A percentile compares a stretch with the other conserved stretches of the same genome.
phyloP scores from a whole-genome alignment of 257 asterid species.

The Fraxinus excelsior region DNA sequence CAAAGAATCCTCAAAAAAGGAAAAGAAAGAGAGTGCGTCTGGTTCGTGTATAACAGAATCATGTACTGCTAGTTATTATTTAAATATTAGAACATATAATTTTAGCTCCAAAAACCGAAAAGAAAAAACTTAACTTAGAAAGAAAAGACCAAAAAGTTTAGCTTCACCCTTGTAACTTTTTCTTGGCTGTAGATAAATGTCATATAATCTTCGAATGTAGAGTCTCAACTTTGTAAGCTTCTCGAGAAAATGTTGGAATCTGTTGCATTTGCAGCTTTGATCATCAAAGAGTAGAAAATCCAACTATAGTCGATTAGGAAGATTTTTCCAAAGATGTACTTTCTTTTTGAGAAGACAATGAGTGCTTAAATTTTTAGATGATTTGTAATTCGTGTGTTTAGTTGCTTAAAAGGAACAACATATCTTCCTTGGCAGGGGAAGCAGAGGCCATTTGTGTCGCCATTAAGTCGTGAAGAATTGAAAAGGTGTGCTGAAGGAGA shows the following conservation, averaged over 20 bases:
- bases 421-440: constrained; percentile 46
- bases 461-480: constrained; percentile 25
- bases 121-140: too few relatives aligned
- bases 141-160: constrained; percentile 12
- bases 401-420: background rate
- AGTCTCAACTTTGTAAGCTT: background rate
- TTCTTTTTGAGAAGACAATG: constrained; percentile 1
- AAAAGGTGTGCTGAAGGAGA: constrained; percentile 28
- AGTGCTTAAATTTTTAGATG: background rate
- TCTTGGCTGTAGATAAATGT: background rate
- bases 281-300: background rate
- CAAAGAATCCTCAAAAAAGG: background rate
- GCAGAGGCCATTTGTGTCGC: constrained; percentile 38
- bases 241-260: background rate
- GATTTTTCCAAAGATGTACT: background rate
- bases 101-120: background rate
- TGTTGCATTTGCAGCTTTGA: background rate
- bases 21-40: background rate
- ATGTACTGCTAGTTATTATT: background rate
- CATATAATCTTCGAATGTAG: background rate
- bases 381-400: background rate
- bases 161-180: background rate
- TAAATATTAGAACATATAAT: background rate
- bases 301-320: background rate
- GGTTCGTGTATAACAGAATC: background rate